Percentiles rank a stretch among this genome's conserved stretches.
Evolutionary conservation across 208 protist genomes (phyloP).

Genomic region (Phytomonas sp.): DNA sequence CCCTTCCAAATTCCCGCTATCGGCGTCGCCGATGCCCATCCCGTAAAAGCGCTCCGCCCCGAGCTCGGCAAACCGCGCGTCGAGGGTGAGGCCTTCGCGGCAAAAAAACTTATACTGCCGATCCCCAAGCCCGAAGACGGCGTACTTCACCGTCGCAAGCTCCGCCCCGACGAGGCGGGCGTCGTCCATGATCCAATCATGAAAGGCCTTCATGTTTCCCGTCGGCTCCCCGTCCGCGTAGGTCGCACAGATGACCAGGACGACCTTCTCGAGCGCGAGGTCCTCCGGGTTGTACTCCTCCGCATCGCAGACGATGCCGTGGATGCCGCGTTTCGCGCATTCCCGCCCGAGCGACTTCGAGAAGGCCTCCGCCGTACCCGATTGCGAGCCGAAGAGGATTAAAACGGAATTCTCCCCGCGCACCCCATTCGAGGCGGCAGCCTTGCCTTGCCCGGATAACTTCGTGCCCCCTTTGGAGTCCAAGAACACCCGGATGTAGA

Average conservation of each 20-base stretch:
- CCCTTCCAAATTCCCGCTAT: slow-evolving; percentile 76
- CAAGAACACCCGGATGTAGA: no score
- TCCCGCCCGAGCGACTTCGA: slow-evolving; percentile 76
- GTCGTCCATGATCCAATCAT: slow-evolving; percentile 79
- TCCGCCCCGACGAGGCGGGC: slow-evolving; percentile 37
- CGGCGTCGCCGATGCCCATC: slow-evolving; percentile 65
- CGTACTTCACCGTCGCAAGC: slow-evolving; percentile 71
- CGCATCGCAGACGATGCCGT: slow-evolving; percentile 42
- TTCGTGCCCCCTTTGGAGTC: no score
- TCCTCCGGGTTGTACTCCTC: slow-evolving; percentile 59
- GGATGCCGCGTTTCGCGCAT: slow-evolving; percentile 51
- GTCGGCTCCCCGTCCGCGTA: slow-evolving; percentile 90
- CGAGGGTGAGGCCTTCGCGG: slow-evolving; percentile 76
- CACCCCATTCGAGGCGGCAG: not conserved
- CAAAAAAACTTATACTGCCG: slow-evolving; percentile 88
- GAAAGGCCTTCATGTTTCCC: slow-evolving; percentile 85
- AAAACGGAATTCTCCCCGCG: slow-evolving; percentile 27
- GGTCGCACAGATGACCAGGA: slow-evolving; percentile 81
- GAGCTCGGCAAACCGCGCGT: slow-evolving; percentile 82
- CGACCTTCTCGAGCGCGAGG: slow-evolving; percentile 53
- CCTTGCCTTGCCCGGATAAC: no score
- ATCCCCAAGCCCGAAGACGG: slow-evolving; percentile 88
- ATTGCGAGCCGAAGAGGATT: slow-evolving; percentile 85
- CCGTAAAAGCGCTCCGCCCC: slow-evolving; percentile 78
- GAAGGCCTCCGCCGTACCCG: slow-evolving; percentile 87